Base-by-base conservation (phyloP, 805 yeast species). In the Starmerella sp. region DNA sequence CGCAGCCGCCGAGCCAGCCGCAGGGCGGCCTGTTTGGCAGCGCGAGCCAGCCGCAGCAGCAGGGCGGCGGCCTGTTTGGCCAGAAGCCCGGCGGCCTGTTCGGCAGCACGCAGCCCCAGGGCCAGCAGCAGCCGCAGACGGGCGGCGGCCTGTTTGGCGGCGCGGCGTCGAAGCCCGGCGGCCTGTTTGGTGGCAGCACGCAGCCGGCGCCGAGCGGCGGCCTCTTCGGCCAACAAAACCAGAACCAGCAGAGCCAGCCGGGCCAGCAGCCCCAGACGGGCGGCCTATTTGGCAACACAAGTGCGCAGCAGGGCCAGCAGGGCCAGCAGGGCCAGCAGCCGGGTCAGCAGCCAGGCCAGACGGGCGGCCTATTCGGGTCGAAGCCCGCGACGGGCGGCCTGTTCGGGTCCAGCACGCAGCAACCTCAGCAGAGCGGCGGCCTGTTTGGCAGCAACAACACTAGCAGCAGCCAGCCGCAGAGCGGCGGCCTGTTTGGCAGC, bases 61-160 rank as follows among this genome's bases (percentile, higher is more conserved):
- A 29, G 36, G 34, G 37, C 28, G 52, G 51, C n/a, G 54, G 54
- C 17, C 54, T 51, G 38, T 50, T 51, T 29, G 54, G 57, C 31
- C 17, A n/a, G 22, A 35, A 42, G 7, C 15, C 9, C 14, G 36
- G 36, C 14, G 49, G 49, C 29, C 3, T 28, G 9, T 30, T 45
- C 38, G 34, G 34, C 28, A 52, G 14, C 14, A 41, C 48, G 11
- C 53, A 37, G 31, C 30, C 36, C 10, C 22, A 22, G 22, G 17
- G 41, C 41, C 41, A 37, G 15, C 52, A 22, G 11, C 32, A 37
- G 17, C 37, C 22, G 31, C 29, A 14, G 34, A 7, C 9, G n/a
- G 34, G 41, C 30, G 52, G 52, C 51, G 48, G 52, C 7, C 36
- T 48, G 15, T 47, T 53, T 48, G 55, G 52, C 17, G n/a, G 29